phyloP scores from a whole-genome alignment of 179 eudicot genomes.

The Silene noctiflora region DNA sequence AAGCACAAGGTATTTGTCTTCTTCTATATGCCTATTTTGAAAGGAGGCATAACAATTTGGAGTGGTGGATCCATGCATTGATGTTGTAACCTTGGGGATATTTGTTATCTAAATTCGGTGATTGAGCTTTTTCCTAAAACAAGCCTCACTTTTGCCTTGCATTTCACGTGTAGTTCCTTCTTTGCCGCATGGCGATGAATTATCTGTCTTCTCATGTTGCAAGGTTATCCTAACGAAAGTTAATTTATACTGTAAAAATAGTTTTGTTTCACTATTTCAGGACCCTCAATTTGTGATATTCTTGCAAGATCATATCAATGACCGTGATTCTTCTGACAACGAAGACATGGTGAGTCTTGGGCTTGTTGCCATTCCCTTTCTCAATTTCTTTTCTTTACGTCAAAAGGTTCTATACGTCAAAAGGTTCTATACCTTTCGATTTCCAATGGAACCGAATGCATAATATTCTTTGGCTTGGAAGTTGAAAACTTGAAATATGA shows the following conservation, averaged over 20 bases:
- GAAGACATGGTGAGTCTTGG: conserved; percentile 52
- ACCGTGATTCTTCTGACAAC: conserved; percentile 33
- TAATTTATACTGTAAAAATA: background rate
- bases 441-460: background rate
- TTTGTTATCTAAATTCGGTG: too few species aligned
- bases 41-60: background rate
- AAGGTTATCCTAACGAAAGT: background rate
- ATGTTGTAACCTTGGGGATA: too few species aligned
- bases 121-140: too few species aligned
- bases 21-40: too few species aligned
- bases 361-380: conserved; percentile 8
- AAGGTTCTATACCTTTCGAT: too few species aligned
- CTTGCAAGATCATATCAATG: conserved; percentile 44
- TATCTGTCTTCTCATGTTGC: background rate
- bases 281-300: conserved; percentile 57
- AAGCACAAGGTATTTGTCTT: conserved; percentile 54
- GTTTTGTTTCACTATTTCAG: conserved; percentile 36
- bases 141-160: too few species aligned
- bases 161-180: background rate
- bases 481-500: background rate
- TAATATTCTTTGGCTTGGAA: too few species aligned
- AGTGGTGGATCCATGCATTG: too few species aligned
- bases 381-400: background rate
- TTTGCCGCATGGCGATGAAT: background rate
- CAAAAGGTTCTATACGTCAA: too few species aligned